Conservation (phyloP, 2,329 filamentous ascomycete species). For the Xylariaceae sp. region DNA sequence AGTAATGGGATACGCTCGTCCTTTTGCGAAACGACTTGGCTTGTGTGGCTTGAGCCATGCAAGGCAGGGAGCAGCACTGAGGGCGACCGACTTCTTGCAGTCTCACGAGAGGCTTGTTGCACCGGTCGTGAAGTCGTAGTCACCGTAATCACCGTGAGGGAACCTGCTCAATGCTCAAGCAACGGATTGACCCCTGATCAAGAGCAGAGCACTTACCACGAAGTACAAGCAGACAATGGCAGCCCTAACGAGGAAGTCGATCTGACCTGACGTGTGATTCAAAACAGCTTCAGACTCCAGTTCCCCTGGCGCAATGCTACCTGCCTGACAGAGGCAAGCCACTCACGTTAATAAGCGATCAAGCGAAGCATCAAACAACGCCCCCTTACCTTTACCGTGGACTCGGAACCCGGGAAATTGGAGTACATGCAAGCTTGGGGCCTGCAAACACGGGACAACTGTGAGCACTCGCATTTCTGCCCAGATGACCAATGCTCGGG, state of each 20-base stretch:
- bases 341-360: not conserved
- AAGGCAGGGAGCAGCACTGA: not conserved
- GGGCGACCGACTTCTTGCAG: not conserved
- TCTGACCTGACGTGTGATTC: not conserved
- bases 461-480: not conserved
- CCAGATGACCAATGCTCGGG: not conserved
- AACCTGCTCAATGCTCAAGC: not conserved
- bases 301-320: not conserved
- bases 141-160: not conserved
- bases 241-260: not conserved
- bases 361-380: not conserved
- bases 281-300: not conserved
- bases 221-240: too few relatives aligned
- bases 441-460: not conserved
- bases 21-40: not conserved
- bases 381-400: conserved; percentile 3
- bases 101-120: not conserved
- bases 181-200: too few relatives aligned
- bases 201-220: too few relatives aligned
- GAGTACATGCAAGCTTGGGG: not conserved
- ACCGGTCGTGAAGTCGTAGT: not conserved
- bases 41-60: not conserved
- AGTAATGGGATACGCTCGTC: not conserved
- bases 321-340: not conserved
- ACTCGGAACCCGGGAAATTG: conserved; percentile 6